A percentile compares a stretch with the other conserved stretches of the same genome.
These are phyloP conservation scores for Blepharisma undulans DNA, from an alignment of 169 alveolate species.

Conservation along the genomic window DNA sequence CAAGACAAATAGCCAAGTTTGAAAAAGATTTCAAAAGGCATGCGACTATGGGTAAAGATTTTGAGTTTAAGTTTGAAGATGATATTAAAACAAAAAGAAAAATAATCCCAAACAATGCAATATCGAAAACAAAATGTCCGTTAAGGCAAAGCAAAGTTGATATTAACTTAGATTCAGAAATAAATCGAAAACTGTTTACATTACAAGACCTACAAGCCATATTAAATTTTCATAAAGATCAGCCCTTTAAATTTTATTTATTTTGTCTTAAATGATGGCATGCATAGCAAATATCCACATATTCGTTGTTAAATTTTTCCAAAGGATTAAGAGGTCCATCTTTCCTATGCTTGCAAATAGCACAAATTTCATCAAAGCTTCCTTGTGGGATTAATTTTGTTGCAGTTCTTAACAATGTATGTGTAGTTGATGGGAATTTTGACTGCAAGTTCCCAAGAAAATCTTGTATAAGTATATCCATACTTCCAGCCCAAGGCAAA, in stretches of 20 bases:
- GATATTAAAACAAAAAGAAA: neutral
- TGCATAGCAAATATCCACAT: neutral
- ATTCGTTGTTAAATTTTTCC: neutral
- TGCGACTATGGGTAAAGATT: neutral
- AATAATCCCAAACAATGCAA: neutral
- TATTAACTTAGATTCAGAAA: neutral
- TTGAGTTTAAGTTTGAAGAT: neutral
- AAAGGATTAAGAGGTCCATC: neutral
- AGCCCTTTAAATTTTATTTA: neutral
- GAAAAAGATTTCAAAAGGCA: neutral
- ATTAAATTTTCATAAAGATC: neutral
- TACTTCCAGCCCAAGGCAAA: neutral
- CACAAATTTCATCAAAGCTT: neutral
- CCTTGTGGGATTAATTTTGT: neutral
- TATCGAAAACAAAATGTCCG: neutral
- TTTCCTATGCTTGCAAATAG: neutral
- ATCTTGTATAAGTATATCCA: constrained; percentile 5
- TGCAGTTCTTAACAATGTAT: constrained; percentile 26
- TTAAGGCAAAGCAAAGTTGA: neutral
- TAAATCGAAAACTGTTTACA: neutral
- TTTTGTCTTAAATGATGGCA: constrained; percentile 22
- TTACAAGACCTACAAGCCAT: neutral
- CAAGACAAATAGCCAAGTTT: neutral
- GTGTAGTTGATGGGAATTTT: constrained; percentile 31
- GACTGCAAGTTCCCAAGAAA: neutral